phyloP scores from a whole-genome alignment of 1,139 yeast genomes.

The Zygosaccharomyces pseudobailii region DNA sequence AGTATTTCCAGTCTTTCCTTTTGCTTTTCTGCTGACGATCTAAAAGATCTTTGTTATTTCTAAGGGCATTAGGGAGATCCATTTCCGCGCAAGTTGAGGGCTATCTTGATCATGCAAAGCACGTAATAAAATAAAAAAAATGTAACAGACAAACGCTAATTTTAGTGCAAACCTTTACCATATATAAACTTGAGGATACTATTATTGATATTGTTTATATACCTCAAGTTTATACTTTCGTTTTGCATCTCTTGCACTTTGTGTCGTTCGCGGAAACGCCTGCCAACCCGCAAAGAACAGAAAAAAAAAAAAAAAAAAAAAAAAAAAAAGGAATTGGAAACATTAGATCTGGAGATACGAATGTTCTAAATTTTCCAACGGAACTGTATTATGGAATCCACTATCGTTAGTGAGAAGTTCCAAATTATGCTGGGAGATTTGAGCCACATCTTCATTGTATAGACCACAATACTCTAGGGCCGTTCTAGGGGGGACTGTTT shows the following conservation, averaged over 20 bases:
- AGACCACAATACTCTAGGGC: constrained; percentile 55
- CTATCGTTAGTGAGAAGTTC: constrained; percentile 24
- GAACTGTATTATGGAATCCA: constrained; percentile 31
- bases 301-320: not conserved
- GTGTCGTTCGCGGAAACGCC: constrained; percentile 1
- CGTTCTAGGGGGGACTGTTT: constrained; percentile 62
- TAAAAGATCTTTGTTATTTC: constrained; percentile 8
- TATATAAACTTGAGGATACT: not conserved
- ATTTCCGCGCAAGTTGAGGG: constrained; percentile 1
- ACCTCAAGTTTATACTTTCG: not conserved
- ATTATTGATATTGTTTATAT: not conserved
- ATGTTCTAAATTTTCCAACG: constrained; percentile 21
- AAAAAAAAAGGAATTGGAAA: not conserved
- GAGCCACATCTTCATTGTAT: constrained; percentile 47
- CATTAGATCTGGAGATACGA: constrained; percentile 11
- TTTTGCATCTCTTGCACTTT: not conserved
- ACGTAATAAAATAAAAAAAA: not conserved
- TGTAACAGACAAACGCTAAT: not conserved
- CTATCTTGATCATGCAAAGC: constrained; percentile 1
- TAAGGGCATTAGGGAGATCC: constrained; percentile 9
- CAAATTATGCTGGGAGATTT: constrained; percentile 39
- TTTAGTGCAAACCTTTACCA: not conserved
- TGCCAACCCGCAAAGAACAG: not conserved
- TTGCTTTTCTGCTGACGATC: constrained; percentile 7
- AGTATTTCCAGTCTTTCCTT: constrained; percentile 11